Percentiles rank a stretch among this genome's conserved stretches.
These are phyloP conservation scores for Phytophthora nicotianae DNA, from an alignment of 352 stramenopile species.

Conservation along the genomic window DNA sequence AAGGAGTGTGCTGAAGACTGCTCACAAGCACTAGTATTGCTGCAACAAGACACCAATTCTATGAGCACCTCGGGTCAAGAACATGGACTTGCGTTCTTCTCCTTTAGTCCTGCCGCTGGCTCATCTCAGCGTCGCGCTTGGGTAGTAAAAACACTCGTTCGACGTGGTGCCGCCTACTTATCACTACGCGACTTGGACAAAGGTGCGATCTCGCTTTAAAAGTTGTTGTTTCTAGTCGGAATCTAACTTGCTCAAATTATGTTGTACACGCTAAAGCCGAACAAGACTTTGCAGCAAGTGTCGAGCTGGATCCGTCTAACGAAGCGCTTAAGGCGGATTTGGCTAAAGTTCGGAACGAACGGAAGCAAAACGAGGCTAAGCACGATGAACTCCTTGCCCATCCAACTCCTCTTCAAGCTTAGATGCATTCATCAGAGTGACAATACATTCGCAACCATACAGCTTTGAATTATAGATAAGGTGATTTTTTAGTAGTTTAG, in stretches of 20 bases:
- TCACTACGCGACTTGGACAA: conserved; percentile 39
- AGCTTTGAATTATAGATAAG: no score
- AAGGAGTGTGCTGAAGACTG: conserved; percentile 69
- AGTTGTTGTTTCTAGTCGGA: background rate
- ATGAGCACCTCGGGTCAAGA: conserved; percentile 3
- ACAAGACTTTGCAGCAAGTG: conserved; percentile 54
- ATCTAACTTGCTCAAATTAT: background rate
- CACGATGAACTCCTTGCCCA: background rate
- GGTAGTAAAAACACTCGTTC: conserved; percentile 81
- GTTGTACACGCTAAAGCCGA: conserved; percentile 40
- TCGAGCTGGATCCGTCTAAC: conserved; percentile 69
- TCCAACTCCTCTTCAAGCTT: conserved; percentile 18
- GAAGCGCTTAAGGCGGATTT: conserved; percentile 55
- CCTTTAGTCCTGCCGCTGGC: conserved; percentile 52
- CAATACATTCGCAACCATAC: no score
- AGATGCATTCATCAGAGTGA: no score
- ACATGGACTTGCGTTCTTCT: conserved; percentile 59
- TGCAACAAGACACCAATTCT: conserved; percentile 45
- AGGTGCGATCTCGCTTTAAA: conserved; percentile 35
- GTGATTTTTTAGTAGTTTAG: background rate
- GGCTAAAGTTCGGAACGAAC: conserved; percentile 37
- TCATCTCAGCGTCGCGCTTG: conserved; percentile 63
- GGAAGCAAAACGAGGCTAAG: conserved; percentile 5
- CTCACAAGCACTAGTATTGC: conserved; percentile 50
- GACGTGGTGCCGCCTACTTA: conserved; percentile 58